Evolutionary conservation across 1,139 yeast genomes (phyloP).

Genomic region (Candida pseudoviswanathii): DNA sequence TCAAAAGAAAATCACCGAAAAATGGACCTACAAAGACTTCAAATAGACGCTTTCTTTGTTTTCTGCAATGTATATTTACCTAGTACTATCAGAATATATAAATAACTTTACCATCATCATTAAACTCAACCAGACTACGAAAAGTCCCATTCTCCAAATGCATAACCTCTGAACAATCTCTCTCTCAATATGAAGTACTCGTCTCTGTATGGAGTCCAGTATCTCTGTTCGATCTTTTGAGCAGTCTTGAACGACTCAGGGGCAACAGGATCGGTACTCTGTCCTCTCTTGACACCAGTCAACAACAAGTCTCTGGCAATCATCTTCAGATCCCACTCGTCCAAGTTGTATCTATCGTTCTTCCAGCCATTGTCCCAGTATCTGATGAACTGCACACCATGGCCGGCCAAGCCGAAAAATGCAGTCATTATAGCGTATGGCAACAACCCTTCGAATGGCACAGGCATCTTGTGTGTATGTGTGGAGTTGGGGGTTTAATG

Average conservation of each 20-base stretch:
- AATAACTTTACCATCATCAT: not conserved
- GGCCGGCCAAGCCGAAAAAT: slow-evolving; percentile 52
- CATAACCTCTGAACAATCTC: slow-evolving; percentile 52
- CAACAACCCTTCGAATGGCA: slow-evolving; percentile 53
- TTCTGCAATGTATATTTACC: not conserved
- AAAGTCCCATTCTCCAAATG: slow-evolving; percentile 51
- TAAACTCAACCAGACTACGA: slow-evolving; percentile 21
- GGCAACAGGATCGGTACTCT: slow-evolving; percentile 66
- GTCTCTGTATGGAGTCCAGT: slow-evolving; percentile 53
- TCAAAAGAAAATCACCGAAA: slow-evolving; percentile 77
- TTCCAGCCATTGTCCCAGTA: slow-evolving; percentile 58
- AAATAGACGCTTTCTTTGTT: slow-evolving; percentile 35
- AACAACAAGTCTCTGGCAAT: slow-evolving; percentile 73
- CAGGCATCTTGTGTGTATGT: slow-evolving; percentile 34
- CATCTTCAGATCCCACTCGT: slow-evolving; percentile 51
- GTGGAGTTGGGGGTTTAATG: not conserved
- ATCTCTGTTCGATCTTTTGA: slow-evolving; percentile 37
- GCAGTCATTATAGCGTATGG: slow-evolving; percentile 53
- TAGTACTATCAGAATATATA: not conserved
- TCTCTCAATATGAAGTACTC: slow-evolving; percentile 52
- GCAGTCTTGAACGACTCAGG: slow-evolving; percentile 65
- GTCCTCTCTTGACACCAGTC: slow-evolving; percentile 75
- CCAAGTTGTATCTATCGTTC: slow-evolving; percentile 49
- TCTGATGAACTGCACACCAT: slow-evolving; percentile 48
- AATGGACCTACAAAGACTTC: slow-evolving; percentile 91